Evolutionary conservation across 441 rosid genomes (phyloP).

Genomic region (Breynia disticha): DNA sequence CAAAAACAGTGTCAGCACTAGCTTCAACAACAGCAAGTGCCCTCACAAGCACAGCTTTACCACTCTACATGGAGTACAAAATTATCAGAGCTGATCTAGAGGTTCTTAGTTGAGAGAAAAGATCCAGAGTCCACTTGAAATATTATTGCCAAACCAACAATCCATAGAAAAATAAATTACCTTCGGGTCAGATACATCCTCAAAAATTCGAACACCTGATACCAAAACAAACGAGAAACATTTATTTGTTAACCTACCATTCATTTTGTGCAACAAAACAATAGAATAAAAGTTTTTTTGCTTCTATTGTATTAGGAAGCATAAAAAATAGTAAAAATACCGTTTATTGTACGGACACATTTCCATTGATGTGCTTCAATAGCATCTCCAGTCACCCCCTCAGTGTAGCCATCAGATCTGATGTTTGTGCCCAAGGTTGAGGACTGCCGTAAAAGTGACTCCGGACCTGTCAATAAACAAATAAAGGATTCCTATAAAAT

Average conservation of each 20-base stretch:
- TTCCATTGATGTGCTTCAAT: slow-evolving; percentile 89
- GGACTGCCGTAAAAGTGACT: slow-evolving; percentile 67
- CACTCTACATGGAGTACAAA: slow-evolving; percentile 42
- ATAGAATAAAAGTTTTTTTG: neutral
- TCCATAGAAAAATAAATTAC: slow-evolving; percentile 23
- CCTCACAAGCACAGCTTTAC: slow-evolving; percentile 81
- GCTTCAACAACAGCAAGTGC: slow-evolving; percentile 89
- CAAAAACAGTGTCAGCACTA: slow-evolving; percentile 82
- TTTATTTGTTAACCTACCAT: neutral
- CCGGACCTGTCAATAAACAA: slow-evolving; percentile 57
- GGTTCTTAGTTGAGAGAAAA: slow-evolving; percentile 5
- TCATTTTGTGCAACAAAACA: neutral
- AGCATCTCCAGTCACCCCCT: slow-evolving; percentile 79
- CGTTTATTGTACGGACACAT: slow-evolving; percentile 86
- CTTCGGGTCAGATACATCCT: slow-evolving; percentile 78
- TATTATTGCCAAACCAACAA: neutral
- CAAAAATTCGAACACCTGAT: slow-evolving; percentile 91
- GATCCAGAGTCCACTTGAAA: neutral
- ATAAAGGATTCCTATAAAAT: slow-evolving; percentile 7
- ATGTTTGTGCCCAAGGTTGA: slow-evolving; percentile 37
- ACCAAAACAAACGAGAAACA: slow-evolving; percentile 11
- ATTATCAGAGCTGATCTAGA: slow-evolving; percentile 4
- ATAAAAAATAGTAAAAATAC: slow-evolving; percentile 22
- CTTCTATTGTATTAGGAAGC: slow-evolving; percentile 2
- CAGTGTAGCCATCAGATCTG: slow-evolving; percentile 40